Conservation (phyloP, 2,329 filamentous ascomycete species). For the Venturia effusa region DNA sequence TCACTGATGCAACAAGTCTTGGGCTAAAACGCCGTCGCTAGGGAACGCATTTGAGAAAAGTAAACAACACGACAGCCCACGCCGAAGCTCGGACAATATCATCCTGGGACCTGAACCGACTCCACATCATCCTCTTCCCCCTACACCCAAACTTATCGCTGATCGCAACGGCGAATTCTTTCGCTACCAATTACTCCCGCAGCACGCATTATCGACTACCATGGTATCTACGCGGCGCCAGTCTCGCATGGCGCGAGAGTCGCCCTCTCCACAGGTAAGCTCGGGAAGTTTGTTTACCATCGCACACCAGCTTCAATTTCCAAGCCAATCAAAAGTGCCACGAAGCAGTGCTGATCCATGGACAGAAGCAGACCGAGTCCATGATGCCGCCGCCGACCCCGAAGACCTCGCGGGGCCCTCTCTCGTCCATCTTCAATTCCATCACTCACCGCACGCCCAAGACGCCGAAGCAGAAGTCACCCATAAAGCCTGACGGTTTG, state of each 20-base stretch:
- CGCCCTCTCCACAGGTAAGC: constrained; percentile 1
- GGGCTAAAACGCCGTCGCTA: not conserved
- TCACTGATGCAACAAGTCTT: not conserved
- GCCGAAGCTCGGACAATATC: not conserved
- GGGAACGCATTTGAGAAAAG: not conserved
- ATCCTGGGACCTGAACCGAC: not conserved
- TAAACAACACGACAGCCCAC: not conserved
- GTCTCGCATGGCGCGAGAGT: not conserved
- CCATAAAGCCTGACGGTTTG: constrained; percentile 57
- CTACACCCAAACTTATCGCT: not conserved
- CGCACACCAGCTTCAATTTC: not conserved
- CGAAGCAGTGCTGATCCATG: constrained; percentile 1
- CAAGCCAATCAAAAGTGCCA: constrained; percentile 3
- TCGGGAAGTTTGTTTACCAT: not conserved
- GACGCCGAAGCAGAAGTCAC: constrained; percentile 53
- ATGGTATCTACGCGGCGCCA: constrained; percentile 10
- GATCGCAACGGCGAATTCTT: not conserved
- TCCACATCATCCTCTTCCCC: not conserved
- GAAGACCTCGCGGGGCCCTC: not conserved
- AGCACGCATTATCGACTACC: not conserved
- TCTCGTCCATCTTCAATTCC: constrained; percentile 12
- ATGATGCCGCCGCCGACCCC: not conserved
- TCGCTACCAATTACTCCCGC: not conserved
- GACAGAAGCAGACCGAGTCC: not conserved
- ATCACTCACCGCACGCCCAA: constrained; percentile 29